Conservation (phyloP, 306 rosid species). For the Phaseolus lunatus region DNA sequence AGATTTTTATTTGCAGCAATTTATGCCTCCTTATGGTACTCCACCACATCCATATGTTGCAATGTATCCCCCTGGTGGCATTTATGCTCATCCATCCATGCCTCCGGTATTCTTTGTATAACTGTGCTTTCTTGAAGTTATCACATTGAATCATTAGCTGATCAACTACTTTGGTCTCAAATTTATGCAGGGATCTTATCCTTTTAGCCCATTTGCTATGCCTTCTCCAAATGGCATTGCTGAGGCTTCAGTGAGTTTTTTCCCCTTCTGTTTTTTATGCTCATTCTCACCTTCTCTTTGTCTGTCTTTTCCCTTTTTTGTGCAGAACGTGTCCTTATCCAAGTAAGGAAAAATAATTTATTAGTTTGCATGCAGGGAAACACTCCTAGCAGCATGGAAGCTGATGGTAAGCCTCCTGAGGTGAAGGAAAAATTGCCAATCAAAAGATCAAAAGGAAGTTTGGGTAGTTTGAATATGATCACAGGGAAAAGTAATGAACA, state of each 20-base stretch:
- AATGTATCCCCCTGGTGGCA: slow-evolving; percentile 99
- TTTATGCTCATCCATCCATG: slow-evolving; percentile 97
- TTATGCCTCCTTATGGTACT: slow-evolving; percentile 98
- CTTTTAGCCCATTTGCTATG: slow-evolving; percentile 92
- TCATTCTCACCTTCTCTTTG: slow-evolving; percentile 25
- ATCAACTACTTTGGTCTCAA: slow-evolving; percentile 38
- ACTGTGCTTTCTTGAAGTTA: slow-evolving; percentile 44
- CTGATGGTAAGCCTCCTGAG: slow-evolving; percentile 84
- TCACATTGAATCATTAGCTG: slow-evolving; percentile 37
- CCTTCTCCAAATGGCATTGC: slow-evolving; percentile 93
- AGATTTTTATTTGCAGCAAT: slow-evolving; percentile 72
- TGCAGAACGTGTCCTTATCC: slow-evolving; percentile 38
- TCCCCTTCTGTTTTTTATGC: slow-evolving; percentile 21
- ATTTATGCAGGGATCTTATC: slow-evolving; percentile 86
- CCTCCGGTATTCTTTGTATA: slow-evolving; percentile 77
- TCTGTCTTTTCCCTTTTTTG: slow-evolving; percentile 16
- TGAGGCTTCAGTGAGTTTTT: slow-evolving; percentile 89
- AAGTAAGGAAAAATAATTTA: slow-evolving; percentile 44
- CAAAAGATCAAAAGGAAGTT: slow-evolving; percentile 97
- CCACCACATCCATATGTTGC: slow-evolving; percentile 98
- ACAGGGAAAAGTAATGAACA: slow-evolving; percentile 89
- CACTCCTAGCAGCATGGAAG: slow-evolving; percentile 80
- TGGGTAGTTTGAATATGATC: slow-evolving; percentile 97
- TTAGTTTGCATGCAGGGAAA: slow-evolving; percentile 74
- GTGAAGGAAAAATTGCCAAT: slow-evolving; percentile 92